Evolutionary conservation across 129 eudicot species (phyloP).

Genomic region (Sambucus nigra): DNA sequence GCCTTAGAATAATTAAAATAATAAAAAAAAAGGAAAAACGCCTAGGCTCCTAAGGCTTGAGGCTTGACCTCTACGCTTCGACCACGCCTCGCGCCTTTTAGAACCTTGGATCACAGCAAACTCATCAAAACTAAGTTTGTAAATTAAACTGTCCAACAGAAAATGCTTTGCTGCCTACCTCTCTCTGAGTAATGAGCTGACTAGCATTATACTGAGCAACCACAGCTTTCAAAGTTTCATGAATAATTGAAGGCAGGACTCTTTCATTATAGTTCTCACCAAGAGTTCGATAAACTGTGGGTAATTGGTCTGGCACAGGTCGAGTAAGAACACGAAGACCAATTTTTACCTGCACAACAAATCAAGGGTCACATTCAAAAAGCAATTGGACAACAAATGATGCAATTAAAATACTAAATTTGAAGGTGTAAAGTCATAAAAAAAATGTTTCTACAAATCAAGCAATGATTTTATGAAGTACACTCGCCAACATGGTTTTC

Average conservation of each 20-base stretch:
- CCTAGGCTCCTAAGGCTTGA: no score
- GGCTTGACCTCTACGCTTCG: no score
- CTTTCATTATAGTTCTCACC: constrained; percentile 48
- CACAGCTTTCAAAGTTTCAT: constrained; percentile 46
- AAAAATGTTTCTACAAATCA: no score
- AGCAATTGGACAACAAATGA: background rate
- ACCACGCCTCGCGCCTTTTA: no score
- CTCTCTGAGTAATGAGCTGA: constrained; percentile 48
- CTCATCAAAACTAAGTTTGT: background rate
- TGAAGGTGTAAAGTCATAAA: no score
- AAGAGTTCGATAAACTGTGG: constrained; percentile 35
- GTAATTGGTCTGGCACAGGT: constrained; percentile 28
- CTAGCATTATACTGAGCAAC: constrained; percentile 50
- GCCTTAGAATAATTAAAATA: no score
- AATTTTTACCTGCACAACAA: constrained; percentile 30
- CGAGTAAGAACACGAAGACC: constrained; percentile 47
- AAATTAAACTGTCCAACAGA: background rate
- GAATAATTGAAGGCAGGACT: constrained; percentile 42
- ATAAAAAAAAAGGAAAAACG: no score
- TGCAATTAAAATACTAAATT: no score
- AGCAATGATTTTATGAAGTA: no score
- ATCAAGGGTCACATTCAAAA: background rate
- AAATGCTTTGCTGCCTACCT: constrained; percentile 22
- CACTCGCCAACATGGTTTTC: no score
- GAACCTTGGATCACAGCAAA: no score